Percentiles rank a stretch among this genome's conserved stretches.
These are phyloP conservation scores for Apiospora hydei DNA, from an alignment of 2,329 filamentous ascomycete genomes.

Conservation along the genomic window DNA sequence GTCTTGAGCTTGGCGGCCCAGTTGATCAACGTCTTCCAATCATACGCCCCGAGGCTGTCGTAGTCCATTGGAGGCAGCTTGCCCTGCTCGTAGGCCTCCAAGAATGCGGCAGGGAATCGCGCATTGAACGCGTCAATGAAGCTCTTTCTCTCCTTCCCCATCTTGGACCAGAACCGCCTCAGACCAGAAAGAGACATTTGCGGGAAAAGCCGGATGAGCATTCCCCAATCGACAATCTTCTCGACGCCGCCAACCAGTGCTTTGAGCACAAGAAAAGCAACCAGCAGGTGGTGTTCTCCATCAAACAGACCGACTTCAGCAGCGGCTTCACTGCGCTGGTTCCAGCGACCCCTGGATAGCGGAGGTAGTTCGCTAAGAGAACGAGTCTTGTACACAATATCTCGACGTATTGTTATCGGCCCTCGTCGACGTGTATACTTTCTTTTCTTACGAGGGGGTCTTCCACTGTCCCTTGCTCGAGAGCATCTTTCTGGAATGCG, in stretches of 20 bases:
- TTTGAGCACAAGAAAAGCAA: conserved; percentile 64
- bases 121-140: conserved; percentile 64
- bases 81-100: conserved; percentile 69
- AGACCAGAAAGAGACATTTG: conserved; percentile 58
- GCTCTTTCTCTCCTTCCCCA: conserved; percentile 58
- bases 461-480: neutral
- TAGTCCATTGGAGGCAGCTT: conserved; percentile 70
- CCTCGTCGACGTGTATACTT: neutral
- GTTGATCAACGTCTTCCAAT: conserved; percentile 71
- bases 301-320: conserved; percentile 45
- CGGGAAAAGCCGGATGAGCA: conserved; percentile 64
- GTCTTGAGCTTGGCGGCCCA: conserved; percentile 68
- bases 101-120: conserved; percentile 70
- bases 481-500: neutral
- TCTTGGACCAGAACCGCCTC: conserved; percentile 61
- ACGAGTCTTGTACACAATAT: conserved; percentile 40
- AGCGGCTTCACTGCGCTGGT: conserved; percentile 41
- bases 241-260: conserved; percentile 67
- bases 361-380: conserved; percentile 37
- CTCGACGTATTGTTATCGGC: conserved; percentile 33
- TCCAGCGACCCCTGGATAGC: conserved; percentile 42
- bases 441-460: neutral
- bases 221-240: conserved; percentile 66
- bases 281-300: conserved; percentile 57
- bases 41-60: conserved; percentile 67